Conservation (phyloP, 2,329 filamentous ascomycete genomes). For the Calonectria naviculata region DNA sequence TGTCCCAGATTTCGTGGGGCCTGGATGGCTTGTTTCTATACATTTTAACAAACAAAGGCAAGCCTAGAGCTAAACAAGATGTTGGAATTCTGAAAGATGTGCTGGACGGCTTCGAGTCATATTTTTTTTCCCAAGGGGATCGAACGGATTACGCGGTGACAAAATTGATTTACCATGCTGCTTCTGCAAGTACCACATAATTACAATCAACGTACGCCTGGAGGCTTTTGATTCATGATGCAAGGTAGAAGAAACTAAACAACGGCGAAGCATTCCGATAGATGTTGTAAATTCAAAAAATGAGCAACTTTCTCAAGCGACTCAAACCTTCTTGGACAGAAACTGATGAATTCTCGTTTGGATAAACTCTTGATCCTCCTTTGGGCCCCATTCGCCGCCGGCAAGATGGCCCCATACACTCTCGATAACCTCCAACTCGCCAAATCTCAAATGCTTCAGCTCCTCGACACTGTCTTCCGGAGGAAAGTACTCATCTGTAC, state of each 20-base stretch:
- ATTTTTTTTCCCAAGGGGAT: neutral
- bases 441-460: conserved; percentile 9
- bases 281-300: too few relatives aligned
- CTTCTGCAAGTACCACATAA: neutral
- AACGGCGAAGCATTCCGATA: too few relatives aligned
- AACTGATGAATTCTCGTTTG: neutral
- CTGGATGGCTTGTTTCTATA: neutral
- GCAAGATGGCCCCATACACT: conserved; percentile 20
- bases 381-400: conserved; percentile 10
- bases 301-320: too few relatives aligned
- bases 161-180: neutral
- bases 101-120: neutral
- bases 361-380: conserved; percentile 16
- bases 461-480: conserved; percentile 13
- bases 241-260: too few relatives aligned
- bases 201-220: neutral
- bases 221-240: too few relatives aligned
- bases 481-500: conserved; percentile 19
- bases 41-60: neutral
- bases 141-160: neutral
- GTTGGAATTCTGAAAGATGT: neutral
- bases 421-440: conserved; percentile 15
- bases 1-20: neutral
- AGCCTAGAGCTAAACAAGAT: neutral
- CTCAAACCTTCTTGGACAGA: neutral